A percentile compares a stretch with the other conserved stretches of the same genome.
Conservation (phyloP, 805 yeast species). For the Candida tibetensis region DNA sequence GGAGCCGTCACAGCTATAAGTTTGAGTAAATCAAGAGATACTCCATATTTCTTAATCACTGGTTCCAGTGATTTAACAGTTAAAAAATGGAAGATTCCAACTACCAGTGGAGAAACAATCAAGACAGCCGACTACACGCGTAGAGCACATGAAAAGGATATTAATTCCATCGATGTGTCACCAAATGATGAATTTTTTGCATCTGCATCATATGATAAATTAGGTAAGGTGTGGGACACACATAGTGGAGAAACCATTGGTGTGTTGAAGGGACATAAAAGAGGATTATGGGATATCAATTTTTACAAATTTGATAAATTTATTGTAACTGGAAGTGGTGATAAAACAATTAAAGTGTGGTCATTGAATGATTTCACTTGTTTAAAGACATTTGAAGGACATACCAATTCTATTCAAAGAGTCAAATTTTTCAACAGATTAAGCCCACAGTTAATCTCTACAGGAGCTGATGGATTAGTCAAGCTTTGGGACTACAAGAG, state of each 20-base stretch:
- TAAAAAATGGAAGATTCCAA: constrained; percentile 79
- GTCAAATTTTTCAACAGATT: constrained; percentile 61
- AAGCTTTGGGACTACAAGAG: constrained; percentile 79
- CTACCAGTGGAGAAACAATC: constrained; percentile 33
- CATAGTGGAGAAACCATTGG: constrained; percentile 87
- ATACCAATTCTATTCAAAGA: constrained; percentile 87
- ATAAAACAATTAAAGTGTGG: constrained; percentile 89
- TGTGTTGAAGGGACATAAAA: constrained; percentile 80
- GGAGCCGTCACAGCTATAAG: constrained; percentile 82
- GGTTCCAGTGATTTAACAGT: constrained; percentile 84
- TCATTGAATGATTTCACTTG: constrained; percentile 74
- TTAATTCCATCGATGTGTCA: constrained; percentile 84
- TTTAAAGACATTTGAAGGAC: constrained; percentile 85
- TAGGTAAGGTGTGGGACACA: constrained; percentile 85
- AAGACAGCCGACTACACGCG: constrained; percentile 80
- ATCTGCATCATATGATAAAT: constrained; percentile 91
- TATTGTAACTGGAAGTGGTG: constrained; percentile 86
- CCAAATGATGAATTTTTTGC: constrained; percentile 88
- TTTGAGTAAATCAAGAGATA: constrained; percentile 53
- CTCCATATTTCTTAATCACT: constrained; percentile 72
- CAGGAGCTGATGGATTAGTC: constrained; percentile 94
- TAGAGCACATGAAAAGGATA: constrained; percentile 96
- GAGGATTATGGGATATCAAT: constrained; percentile 91
- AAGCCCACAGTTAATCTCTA: constrained; percentile 64
- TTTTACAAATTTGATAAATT: constrained; percentile 79